Conservation (phyloP, 2,329 filamentous ascomycete genomes). For the Aspergillus alliaceus region DNA sequence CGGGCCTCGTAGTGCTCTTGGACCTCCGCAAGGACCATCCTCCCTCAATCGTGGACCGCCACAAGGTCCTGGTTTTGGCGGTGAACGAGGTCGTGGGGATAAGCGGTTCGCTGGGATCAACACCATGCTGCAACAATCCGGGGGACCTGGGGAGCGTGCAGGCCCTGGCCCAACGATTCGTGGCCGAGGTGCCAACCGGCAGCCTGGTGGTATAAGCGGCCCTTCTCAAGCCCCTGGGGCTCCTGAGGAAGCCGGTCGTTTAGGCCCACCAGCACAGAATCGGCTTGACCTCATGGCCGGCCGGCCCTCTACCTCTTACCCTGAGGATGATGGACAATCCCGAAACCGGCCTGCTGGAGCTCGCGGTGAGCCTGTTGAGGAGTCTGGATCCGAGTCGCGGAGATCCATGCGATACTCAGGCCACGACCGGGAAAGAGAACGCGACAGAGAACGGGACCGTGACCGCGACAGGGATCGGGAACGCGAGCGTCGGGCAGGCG, state of each 20-base stretch:
- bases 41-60: conserved; percentile 37
- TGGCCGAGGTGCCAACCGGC: conserved; percentile 40
- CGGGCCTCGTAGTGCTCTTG: conserved; percentile 40
- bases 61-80: conserved; percentile 35
- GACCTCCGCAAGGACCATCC: conserved; percentile 36
- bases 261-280: conserved; percentile 19
- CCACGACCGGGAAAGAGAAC: conserved; percentile 26
- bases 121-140: conserved; percentile 48
- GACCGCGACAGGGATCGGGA: conserved; percentile 27
- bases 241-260: conserved; percentile 23
- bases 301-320: conserved; percentile 23
- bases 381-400: conserved; percentile 32
- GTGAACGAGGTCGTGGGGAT: conserved; percentile 44
- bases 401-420: conserved; percentile 32
- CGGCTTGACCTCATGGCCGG: conserved; percentile 36
- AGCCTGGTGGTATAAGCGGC: conserved; percentile 29
- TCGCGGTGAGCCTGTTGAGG: conserved; percentile 34
- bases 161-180: conserved; percentile 37
- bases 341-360: conserved; percentile 29
- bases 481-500: conserved; percentile 28
- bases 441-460: conserved; percentile 33
- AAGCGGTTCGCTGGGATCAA: conserved; percentile 50
- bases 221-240: conserved; percentile 34
- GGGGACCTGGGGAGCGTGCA: conserved; percentile 31
- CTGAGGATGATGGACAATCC: conserved; percentile 27